phyloP scores from a whole-genome alignment of 805 yeast species.

The Wickerhamiella hasegawae region DNA sequence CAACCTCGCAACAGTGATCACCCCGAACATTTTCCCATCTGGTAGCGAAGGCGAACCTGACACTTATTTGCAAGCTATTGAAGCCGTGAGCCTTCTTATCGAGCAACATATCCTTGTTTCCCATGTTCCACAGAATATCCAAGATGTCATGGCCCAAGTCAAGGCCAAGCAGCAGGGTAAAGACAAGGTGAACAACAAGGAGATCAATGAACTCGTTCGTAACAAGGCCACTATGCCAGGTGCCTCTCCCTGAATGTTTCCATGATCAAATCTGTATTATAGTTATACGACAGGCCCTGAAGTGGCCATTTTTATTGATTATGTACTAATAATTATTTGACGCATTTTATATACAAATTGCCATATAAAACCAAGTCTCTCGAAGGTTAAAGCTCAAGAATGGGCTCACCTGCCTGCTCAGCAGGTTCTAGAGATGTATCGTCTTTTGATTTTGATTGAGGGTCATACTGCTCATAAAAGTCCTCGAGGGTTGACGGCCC shows the following conservation, averaged over 20 bases:
- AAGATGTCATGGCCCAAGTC: slow-evolving; percentile 32
- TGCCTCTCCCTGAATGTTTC: too few species aligned
- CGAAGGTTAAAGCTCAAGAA: background rate
- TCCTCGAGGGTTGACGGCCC: slow-evolving; percentile 12
- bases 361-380: too few species aligned
- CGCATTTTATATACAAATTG: too few species aligned
- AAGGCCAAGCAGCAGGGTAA: slow-evolving; percentile 13
- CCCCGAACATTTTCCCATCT: slow-evolving; percentile 74
- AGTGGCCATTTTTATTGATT: background rate
- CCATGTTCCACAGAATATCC: slow-evolving; percentile 53
- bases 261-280: too few species aligned
- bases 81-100: slow-evolving; percentile 71
- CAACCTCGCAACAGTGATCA: slow-evolving; percentile 85
- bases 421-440: background rate
- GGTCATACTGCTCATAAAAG: slow-evolving; percentile 1
- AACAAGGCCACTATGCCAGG: background rate
- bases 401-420: background rate
- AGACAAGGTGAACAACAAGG: slow-evolving; percentile 1
- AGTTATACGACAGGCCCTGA: too few species aligned
- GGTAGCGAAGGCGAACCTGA: slow-evolving; percentile 21
- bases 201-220: background rate
- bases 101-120: slow-evolving; percentile 67
- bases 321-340: too few species aligned
- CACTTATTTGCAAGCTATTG: slow-evolving; percentile 71
- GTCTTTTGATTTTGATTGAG: background rate